Evolutionary conservation across 345 rosid species (phyloP).

Genomic region (Brassica nigra): DNA sequence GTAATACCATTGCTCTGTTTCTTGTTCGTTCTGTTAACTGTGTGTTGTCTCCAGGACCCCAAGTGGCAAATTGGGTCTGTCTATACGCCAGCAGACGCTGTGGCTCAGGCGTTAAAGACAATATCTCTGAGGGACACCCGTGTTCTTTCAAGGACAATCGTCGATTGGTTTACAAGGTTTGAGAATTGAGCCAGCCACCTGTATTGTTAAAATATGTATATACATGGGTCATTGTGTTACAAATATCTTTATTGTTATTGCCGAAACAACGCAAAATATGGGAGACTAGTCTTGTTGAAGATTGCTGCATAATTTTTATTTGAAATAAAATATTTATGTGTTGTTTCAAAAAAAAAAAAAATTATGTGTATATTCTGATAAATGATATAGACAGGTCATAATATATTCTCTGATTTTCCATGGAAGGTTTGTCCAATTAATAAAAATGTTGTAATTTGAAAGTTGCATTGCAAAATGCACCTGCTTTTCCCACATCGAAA

Average conservation of each 20-base stretch:
- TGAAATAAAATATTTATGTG: no score
- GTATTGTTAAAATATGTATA: not conserved
- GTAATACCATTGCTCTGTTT: constrained; percentile 11
- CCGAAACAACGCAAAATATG: not conserved
- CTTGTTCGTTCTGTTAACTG: not conserved
- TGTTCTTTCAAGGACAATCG: constrained; percentile 66
- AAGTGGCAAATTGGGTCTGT: constrained; percentile 78
- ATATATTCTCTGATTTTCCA: no score
- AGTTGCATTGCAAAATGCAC: no score
- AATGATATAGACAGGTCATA: no score
- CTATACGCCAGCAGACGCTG: constrained; percentile 90
- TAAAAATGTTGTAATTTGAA: no score
- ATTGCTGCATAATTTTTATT: no score
- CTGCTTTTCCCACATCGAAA: no score
- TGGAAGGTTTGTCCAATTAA: no score
- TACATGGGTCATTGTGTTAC: not conserved
- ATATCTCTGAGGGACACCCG: constrained; percentile 68
- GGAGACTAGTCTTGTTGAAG: not conserved
- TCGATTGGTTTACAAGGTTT: constrained; percentile 68
- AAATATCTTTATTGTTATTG: not conserved
- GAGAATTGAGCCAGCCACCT: constrained; percentile 46
- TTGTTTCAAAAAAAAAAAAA: no score
- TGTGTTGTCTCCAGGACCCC: constrained; percentile 60
- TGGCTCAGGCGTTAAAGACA: constrained; percentile 83
- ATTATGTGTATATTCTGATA: no score